Base-by-base conservation (phyloP, 352 stramenopile species). In the Phytophthora pini region DNA sequence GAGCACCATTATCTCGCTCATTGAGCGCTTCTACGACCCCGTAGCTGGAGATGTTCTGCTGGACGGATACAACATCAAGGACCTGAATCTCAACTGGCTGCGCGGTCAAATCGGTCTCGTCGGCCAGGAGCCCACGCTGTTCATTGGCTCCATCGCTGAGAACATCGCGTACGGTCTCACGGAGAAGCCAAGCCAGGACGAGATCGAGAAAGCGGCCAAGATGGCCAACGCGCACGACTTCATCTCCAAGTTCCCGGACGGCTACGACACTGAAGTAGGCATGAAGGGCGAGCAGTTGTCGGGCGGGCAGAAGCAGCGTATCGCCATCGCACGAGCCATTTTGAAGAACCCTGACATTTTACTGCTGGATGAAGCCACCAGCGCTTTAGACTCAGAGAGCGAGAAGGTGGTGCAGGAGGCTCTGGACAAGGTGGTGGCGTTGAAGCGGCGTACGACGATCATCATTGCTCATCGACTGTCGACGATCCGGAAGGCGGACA, bases 381-480 rank as follows among this genome's bases (percentile, higher is more conserved):
- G 40, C 5, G 40, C 40, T 1, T 24, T 46, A 4, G 40, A 46
- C 40, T 46, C 40, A 3, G 40, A 46, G 40, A 46, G 40, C 40
- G 40, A 46, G 40, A 27, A 46, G n/a, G 40, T 46, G 40, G 40
- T 46, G 40, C 43, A 49, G 22, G 43, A 49, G 17, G 43, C 43
- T 29, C 43, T 49, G 43, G 43, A 49, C 43, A 49, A 49, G 43
- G 43, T 32, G 17, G 43, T 49, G 20, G 22, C 43, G 43, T 49
- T 49, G 6, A 49, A 49, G 43, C 43, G 43, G 43, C 43, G 43
- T 11, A 49, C 93, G n/a, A 96, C 84, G 26, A 76, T 97, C 49
- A 84, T 94, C 43, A 73, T 98, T 51, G 89, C 92, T 1, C 93
- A 98, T 56, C 73, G 93, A 7, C 62, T 97, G 22, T 87, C 77